Conservation (phyloP, 2,329 filamentous ascomycete genomes). For the Fusarium haematococcum region DNA sequence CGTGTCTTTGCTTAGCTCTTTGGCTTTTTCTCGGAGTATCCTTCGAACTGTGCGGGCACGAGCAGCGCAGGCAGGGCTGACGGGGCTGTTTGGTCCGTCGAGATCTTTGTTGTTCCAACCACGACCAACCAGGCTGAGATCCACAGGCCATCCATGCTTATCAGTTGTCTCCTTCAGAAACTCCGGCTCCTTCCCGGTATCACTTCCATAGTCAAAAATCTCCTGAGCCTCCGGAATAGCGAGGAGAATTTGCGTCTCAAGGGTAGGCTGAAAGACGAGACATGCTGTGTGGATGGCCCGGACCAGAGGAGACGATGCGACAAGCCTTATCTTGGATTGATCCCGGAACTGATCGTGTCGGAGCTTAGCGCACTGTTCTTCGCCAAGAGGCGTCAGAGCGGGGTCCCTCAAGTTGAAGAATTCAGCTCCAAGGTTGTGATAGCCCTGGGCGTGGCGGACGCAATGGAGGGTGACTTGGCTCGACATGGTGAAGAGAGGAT, state of each 20-base stretch:
- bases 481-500: slow-evolving; percentile 5
- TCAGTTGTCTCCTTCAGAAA: background rate
- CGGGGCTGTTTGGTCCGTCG: slow-evolving; percentile 30
- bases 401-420: slow-evolving; percentile 33
- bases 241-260: slow-evolving; percentile 20
- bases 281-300: slow-evolving; percentile 27
- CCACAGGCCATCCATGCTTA: slow-evolving; percentile 27
- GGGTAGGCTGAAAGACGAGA: slow-evolving; percentile 19
- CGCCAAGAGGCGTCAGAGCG: slow-evolving; percentile 28
- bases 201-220: slow-evolving; percentile 31
- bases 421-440: slow-evolving; percentile 34
- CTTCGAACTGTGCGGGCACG: slow-evolving; percentile 28
- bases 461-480: slow-evolving; percentile 25
- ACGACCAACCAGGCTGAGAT: slow-evolving; percentile 12
- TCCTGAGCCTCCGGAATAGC: slow-evolving; percentile 35
- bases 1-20: background rate
- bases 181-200: slow-evolving; percentile 15
- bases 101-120: slow-evolving; percentile 31
- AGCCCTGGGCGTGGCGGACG: slow-evolving; percentile 33
- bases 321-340: slow-evolving; percentile 30
- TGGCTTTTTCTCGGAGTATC: slow-evolving; percentile 21
- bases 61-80: slow-evolving; percentile 18
- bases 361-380: slow-evolving; percentile 28
- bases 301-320: slow-evolving; percentile 27
- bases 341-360: slow-evolving; percentile 29